Evolutionary conservation across 2,329 filamentous ascomycete genomes (phyloP).

Genomic region (Zymoseptoria ardabiliae): DNA sequence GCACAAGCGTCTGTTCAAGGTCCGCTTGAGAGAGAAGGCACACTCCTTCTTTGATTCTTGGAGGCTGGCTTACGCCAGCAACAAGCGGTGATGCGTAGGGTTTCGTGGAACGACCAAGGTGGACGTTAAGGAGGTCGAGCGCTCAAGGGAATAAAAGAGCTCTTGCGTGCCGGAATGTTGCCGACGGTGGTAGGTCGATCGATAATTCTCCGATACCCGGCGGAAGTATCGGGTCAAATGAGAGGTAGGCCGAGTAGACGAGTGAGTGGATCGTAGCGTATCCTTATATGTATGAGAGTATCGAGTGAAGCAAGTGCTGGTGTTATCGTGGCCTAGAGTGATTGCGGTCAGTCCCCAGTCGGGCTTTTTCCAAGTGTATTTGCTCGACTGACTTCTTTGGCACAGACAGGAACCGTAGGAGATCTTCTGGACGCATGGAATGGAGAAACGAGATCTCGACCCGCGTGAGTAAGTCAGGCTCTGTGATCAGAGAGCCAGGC

Average conservation of each 20-base stretch:
- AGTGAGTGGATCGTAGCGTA: slow-evolving; percentile 45
- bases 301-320: slow-evolving; percentile 36
- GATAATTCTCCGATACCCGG: slow-evolving; percentile 77
- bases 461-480: slow-evolving; percentile 2
- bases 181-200: slow-evolving; percentile 54
- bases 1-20: slow-evolving; percentile 84
- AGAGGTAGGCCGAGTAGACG: slow-evolving; percentile 34
- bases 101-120: slow-evolving; percentile 52
- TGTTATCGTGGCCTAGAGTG: slow-evolving; percentile 61
- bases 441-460: slow-evolving; percentile 9
- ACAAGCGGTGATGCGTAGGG: slow-evolving; percentile 44
- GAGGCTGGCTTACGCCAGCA: slow-evolving; percentile 85
- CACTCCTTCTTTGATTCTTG: slow-evolving; percentile 53
- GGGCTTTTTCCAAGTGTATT: slow-evolving; percentile 7
- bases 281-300: slow-evolving; percentile 20
- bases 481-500: slow-evolving; percentile 9
- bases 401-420: slow-evolving; percentile 89
- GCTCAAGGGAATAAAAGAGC: slow-evolving; percentile 73
- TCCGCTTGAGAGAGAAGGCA: slow-evolving; percentile 97
- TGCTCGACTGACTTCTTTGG: slow-evolving; percentile 69
- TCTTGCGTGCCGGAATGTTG: slow-evolving; percentile 84
- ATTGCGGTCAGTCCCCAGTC: slow-evolving; percentile 1
- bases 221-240: slow-evolving; percentile 74
- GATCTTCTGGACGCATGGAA: slow-evolving; percentile 86
- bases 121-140: slow-evolving; percentile 87